Evolutionary conservation across 2,329 filamentous ascomycete species (phyloP).

Genomic region (Calonectria hongkongensis): DNA sequence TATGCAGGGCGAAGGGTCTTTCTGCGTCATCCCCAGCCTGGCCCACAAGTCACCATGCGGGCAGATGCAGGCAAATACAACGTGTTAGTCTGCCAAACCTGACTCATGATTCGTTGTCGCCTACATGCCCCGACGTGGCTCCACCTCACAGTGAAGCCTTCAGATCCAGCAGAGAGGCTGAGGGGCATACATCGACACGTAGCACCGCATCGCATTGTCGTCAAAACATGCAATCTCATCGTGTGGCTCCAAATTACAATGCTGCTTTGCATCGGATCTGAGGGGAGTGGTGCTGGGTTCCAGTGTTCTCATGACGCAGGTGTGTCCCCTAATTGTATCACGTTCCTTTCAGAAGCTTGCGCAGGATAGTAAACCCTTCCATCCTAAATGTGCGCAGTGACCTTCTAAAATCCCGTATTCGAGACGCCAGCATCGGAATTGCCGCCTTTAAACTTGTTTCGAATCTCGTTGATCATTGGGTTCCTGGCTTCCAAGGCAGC

Average conservation of each 20-base stretch:
- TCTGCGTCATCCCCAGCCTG: constrained; percentile 2
- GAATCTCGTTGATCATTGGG: not conserved
- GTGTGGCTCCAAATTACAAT: not conserved
- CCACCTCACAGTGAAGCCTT: not conserved
- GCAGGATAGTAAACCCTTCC: not conserved
- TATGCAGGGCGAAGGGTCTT: constrained; percentile 2
- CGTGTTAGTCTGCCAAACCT: not conserved
- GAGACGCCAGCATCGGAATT: not conserved
- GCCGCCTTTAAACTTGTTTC: not conserved
- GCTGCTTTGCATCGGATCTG: not conserved
- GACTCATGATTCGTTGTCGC: not conserved
- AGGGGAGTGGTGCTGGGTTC: not conserved
- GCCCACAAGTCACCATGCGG: not conserved
- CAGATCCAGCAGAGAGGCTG: not conserved
- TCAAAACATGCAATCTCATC: not conserved
- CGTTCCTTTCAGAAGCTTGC: not conserved
- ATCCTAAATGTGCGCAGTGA: not conserved
- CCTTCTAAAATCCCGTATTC: not conserved
- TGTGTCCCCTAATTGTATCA: not conserved
- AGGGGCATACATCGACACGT: constrained; percentile 4
- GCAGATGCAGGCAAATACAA: not conserved
- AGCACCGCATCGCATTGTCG: not conserved
- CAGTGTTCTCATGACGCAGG: not conserved
- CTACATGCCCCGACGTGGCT: not conserved
- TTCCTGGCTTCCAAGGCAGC: not conserved